phyloP scores from a whole-genome alignment of 1,284 basidiomycete genomes.

The Rhodofomes roseus region DNA sequence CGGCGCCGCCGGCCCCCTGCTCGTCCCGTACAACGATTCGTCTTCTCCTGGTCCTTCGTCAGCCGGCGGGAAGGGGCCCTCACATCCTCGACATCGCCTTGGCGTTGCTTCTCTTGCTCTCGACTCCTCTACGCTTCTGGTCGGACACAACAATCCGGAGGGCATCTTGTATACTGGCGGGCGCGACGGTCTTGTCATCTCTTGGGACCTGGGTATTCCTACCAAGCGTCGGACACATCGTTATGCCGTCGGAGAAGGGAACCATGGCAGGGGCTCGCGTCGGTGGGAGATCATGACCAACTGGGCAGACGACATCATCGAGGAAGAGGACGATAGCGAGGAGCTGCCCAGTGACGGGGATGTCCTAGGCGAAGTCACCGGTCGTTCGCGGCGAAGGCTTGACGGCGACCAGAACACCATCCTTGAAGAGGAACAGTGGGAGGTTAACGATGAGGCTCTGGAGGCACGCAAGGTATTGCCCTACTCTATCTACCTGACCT shows the following conservation, averaged over 20 bases:
- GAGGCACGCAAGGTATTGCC: slow-evolving; percentile 40
- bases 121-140: slow-evolving; percentile 77
- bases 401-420: slow-evolving; percentile 34
- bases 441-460: slow-evolving; percentile 56
- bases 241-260: slow-evolving; percentile 22
- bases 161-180: slow-evolving; percentile 95
- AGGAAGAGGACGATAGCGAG: slow-evolving; percentile 59
- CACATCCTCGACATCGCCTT: slow-evolving; percentile 81
- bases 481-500: neutral
- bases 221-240: slow-evolving; percentile 44
- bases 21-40: slow-evolving; percentile 40
- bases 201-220: slow-evolving; percentile 85
- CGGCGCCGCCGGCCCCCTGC: slow-evolving; percentile 63
- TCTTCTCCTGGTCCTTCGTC: slow-evolving; percentile 33
- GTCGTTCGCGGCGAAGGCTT: slow-evolving; percentile 18
- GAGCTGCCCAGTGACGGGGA: slow-evolving; percentile 62
- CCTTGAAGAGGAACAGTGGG: slow-evolving; percentile 76
- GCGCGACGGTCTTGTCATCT: slow-evolving; percentile 86
- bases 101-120: slow-evolving; percentile 84
- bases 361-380: slow-evolving; percentile 66
- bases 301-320: slow-evolving; percentile 70
- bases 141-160: slow-evolving; percentile 59
- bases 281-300: slow-evolving; percentile 78
- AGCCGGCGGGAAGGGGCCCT: slow-evolving; percentile 17
- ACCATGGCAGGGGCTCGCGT: slow-evolving; percentile 20